phyloP scores from a whole-genome alignment of 106 monocot genomes.

The Agapanthus africanus region DNA sequence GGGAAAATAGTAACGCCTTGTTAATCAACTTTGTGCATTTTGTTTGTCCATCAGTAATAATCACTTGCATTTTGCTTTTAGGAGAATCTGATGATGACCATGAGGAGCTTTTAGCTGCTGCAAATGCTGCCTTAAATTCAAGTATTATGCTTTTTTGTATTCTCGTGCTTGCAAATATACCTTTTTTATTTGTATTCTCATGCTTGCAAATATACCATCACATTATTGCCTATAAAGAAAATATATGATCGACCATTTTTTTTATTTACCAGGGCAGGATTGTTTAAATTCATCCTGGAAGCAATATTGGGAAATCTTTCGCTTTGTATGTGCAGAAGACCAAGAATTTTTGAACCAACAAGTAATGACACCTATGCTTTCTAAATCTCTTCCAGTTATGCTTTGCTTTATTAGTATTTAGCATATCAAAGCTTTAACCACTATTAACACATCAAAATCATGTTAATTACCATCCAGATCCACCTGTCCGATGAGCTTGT shows the following conservation, averaged over 20 bases:
- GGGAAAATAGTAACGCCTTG: too few species aligned
- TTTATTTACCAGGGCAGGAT: neutral
- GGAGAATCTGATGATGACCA: conserved; percentile 56
- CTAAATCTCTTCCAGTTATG: neutral
- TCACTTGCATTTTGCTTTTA: conserved; percentile 18
- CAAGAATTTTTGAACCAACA: conserved; percentile 28
- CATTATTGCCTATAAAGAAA: neutral
- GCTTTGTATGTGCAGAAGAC: conserved; percentile 33
- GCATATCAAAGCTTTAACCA: neutral
- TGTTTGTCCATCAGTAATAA: too few species aligned
- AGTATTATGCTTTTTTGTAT: conserved; percentile 20
- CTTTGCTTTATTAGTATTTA: neutral
- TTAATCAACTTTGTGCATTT: too few species aligned
- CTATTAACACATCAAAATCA: neutral
- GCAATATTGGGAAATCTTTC: conserved; percentile 28
- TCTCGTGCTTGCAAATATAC: neutral
- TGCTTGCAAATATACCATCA: neutral
- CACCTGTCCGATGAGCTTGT: conserved; percentile 13
- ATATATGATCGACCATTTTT: neutral
- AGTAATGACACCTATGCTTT: conserved; percentile 13
- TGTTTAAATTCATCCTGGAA: neutral
- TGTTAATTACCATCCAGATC: conserved; percentile 18
- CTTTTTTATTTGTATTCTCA: neutral
- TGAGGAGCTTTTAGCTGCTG: conserved; percentile 63
- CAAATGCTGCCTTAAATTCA: conserved; percentile 44